These are phyloP conservation scores for Actinidia arguta DNA, from an alignment of 179 eudicot species.

Conservation along the genomic window DNA sequence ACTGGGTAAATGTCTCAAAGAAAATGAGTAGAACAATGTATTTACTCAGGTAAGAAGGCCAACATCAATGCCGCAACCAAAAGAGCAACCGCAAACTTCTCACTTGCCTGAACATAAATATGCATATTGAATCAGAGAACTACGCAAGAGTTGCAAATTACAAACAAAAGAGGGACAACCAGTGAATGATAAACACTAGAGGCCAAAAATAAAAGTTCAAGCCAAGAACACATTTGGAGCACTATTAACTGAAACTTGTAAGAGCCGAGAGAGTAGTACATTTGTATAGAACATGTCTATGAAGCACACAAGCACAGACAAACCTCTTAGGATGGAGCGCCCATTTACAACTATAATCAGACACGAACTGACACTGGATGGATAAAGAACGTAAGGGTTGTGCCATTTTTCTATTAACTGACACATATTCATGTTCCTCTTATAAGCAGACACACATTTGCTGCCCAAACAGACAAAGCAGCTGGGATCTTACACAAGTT, in stretches of 20 bases:
- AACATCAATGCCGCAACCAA: slow-evolving; percentile 50
- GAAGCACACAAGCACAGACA: background rate
- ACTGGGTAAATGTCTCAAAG: slow-evolving; percentile 70
- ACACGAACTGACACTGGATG: background rate
- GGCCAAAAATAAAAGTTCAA: no score
- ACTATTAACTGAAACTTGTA: background rate
- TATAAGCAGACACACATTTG: background rate
- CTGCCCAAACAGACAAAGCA: background rate
- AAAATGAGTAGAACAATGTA: slow-evolving; percentile 55
- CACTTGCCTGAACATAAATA: slow-evolving; percentile 67
- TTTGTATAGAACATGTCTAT: background rate
- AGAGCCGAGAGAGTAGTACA: background rate
- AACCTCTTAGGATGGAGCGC: background rate
- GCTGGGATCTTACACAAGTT: background rate
- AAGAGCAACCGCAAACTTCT: slow-evolving; percentile 60
- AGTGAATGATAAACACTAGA: background rate
- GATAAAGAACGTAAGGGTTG: background rate
- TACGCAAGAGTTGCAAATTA: background rate
- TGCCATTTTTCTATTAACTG: background rate
- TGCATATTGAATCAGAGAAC: background rate
- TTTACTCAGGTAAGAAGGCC: slow-evolving; percentile 58
- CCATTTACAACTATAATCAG: background rate
- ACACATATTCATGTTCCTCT: no score
- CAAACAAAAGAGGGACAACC: background rate
- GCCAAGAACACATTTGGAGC: background rate